These are phyloP conservation scores for Phoma herbarum DNA, from an alignment of 2,329 filamentous ascomycete species.

Conservation along the genomic window DNA sequence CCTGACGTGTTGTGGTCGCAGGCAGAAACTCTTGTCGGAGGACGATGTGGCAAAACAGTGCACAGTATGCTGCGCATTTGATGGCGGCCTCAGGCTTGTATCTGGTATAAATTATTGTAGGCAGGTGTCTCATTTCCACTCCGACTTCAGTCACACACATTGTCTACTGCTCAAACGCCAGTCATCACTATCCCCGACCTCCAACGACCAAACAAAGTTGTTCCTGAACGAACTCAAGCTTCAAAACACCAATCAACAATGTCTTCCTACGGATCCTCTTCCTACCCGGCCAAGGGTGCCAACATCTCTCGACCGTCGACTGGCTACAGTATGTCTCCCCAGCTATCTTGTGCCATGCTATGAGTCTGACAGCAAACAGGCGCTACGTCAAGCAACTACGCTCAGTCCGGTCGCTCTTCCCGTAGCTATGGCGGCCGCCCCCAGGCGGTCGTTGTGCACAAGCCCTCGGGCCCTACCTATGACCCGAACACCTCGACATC, in stretches of 20 bases:
- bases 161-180: neutral
- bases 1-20: slow-evolving; percentile 11
- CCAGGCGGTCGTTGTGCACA: slow-evolving; percentile 13
- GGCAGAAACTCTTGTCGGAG: slow-evolving; percentile 5
- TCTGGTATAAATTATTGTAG: slow-evolving; percentile 4
- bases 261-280: slow-evolving; percentile 10
- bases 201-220: neutral
- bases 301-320: neutral
- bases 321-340: slow-evolving; percentile 8
- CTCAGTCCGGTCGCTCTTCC: slow-evolving; percentile 8
- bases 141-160: neutral
- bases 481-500: slow-evolving; percentile 12
- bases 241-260: slow-evolving; percentile 10
- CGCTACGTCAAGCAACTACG: slow-evolving; percentile 2
- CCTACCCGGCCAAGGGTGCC: slow-evolving; percentile 7
- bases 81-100: slow-evolving; percentile 8
- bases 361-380: slow-evolving; percentile 12
- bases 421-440: slow-evolving; percentile 11
- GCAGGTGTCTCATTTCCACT: neutral
- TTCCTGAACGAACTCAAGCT: neutral
- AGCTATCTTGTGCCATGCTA: neutral
- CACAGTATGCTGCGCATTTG: neutral
- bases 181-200: neutral
- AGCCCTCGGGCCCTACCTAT: neutral
- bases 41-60: neutral